phyloP scores from a whole-genome alignment of 208 protist species.

The Crithidia brevicula region DNA sequence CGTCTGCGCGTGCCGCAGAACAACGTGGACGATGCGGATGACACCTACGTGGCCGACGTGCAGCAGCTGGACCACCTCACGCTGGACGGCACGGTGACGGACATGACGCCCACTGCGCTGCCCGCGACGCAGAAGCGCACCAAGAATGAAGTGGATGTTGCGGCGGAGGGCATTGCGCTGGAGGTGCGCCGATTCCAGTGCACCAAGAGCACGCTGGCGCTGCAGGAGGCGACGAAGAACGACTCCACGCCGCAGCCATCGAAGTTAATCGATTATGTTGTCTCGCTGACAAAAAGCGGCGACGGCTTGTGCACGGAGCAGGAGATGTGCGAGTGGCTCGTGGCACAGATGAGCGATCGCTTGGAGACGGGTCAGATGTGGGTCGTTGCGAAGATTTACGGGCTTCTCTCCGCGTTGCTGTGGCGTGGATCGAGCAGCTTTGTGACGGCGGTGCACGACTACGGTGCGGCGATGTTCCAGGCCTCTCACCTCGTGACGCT shows the following conservation, averaged over 20 bases:
- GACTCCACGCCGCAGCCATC: slow-evolving; percentile 23
- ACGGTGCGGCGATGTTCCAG: slow-evolving; percentile 22
- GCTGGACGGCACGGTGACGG: neutral
- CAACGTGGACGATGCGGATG: slow-evolving; percentile 1
- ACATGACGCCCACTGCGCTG: neutral
- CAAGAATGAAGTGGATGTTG: slow-evolving; percentile 14
- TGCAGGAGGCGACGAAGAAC: slow-evolving; percentile 52
- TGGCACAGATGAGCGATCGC: slow-evolving; percentile 43
- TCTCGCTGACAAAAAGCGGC: slow-evolving; percentile 9
- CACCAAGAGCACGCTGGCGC: slow-evolving; percentile 36
- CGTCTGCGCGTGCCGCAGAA: slow-evolving; percentile 7
- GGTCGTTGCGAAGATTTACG: slow-evolving; percentile 37
- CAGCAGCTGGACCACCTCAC: neutral
- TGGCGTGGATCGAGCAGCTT: slow-evolving; percentile 39
- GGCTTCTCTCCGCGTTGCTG: slow-evolving; percentile 32
- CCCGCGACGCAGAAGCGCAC: neutral
- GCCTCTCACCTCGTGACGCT: slow-evolving; percentile 7
- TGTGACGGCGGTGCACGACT: slow-evolving; percentile 6
- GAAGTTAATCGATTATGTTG: slow-evolving; percentile 33
- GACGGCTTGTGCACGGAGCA: slow-evolving; percentile 32
- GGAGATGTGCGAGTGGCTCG: slow-evolving; percentile 43
- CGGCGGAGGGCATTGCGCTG: slow-evolving; percentile 22
- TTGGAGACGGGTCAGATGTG: slow-evolving; percentile 43
- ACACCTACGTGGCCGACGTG: neutral
- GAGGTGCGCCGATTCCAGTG: slow-evolving; percentile 43